phyloP scores from a whole-genome alignment of 1,284 basidiomycete species.

The Phenoliferia sp. region DNA sequence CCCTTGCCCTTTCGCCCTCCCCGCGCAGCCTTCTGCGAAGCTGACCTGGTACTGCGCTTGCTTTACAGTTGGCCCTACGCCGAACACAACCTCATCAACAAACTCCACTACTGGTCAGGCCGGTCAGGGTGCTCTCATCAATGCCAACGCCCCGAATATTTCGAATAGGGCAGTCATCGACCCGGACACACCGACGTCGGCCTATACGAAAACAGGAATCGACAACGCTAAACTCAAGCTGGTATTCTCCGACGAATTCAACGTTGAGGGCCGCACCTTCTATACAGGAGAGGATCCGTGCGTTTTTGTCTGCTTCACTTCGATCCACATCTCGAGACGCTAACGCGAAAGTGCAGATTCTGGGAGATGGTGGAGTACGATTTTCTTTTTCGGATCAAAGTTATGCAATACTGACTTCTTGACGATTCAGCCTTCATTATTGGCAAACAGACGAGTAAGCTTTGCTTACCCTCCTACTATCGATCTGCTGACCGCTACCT shows the following conservation, averaged over 20 bases:
- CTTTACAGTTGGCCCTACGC: not conserved
- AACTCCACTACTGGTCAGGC: too few relatives aligned
- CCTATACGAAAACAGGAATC: not conserved
- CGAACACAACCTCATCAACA: not conserved
- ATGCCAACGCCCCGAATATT: conserved; percentile 3
- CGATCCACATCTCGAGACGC: conserved; percentile 7
- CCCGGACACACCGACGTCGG: conserved; percentile 39
- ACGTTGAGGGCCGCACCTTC: conserved; percentile 70
- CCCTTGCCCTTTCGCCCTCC: not conserved
- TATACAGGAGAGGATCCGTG: conserved; percentile 70
- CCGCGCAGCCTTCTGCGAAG: not conserved
- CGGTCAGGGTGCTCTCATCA: not conserved
- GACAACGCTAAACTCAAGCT: conserved; percentile 42
- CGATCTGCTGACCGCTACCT: not conserved
- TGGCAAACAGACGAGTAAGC: not conserved
- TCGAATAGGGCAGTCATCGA: conserved; percentile 36
- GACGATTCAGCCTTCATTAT: not conserved
- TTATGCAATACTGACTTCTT: too few relatives aligned
- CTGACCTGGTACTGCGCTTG: not conserved
- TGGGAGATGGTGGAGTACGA: not conserved
- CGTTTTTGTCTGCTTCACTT: conserved; percentile 73
- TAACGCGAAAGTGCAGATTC: not conserved
- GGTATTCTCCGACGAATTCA: conserved; percentile 82
- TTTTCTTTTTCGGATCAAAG: not conserved
- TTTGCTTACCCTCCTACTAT: too few relatives aligned